A percentile compares a stretch with the other conserved stretches of the same genome.
Conservation (phyloP, 306 rosid species). For the Astragalus glycyphyllos region DNA sequence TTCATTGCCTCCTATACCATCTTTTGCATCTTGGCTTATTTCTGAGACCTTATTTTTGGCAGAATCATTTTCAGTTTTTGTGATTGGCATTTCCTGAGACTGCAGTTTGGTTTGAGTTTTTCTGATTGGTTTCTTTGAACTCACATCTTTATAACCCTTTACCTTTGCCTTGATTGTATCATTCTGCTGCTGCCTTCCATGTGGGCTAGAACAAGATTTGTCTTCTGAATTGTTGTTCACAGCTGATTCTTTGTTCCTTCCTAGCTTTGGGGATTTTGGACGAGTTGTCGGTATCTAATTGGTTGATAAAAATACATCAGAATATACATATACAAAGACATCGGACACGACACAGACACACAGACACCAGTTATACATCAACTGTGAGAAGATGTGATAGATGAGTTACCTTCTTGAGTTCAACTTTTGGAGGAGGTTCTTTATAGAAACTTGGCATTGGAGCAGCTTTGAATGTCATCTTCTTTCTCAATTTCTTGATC, state of each 20-base stretch:
- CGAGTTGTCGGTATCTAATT: slow-evolving; percentile 87
- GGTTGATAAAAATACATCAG: slow-evolving; percentile 28
- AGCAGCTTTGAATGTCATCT: slow-evolving; percentile 80
- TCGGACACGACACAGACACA: too few species aligned
- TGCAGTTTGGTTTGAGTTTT: slow-evolving; percentile 58
- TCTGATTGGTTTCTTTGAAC: slow-evolving; percentile 60
- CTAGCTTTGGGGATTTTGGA: slow-evolving; percentile 92
- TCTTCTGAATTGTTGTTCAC: slow-evolving; percentile 57
- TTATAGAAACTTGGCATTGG: slow-evolving; percentile 96
- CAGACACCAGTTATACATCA: too few species aligned
- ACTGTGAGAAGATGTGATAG: too few species aligned
- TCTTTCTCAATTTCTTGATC: slow-evolving; percentile 88
- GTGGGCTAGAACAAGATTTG: slow-evolving; percentile 56
- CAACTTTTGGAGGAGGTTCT: slow-evolving; percentile 90
- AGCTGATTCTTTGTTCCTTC: slow-evolving; percentile 67
- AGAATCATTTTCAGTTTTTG: slow-evolving; percentile 47
- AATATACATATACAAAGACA: neutral
- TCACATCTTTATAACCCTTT: slow-evolving; percentile 51
- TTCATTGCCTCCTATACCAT: slow-evolving; percentile 41
- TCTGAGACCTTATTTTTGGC: slow-evolving; percentile 40
- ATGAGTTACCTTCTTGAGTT: slow-evolving; percentile 77
- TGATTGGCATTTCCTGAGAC: slow-evolving; percentile 50
- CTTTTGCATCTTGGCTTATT: slow-evolving; percentile 51
- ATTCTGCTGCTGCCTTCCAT: slow-evolving; percentile 55
- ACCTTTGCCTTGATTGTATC: slow-evolving; percentile 50